These are phyloP conservation scores for Heliocybe sulcata DNA, from an alignment of 1,284 basidiomycete species.

Conservation along the genomic window DNA sequence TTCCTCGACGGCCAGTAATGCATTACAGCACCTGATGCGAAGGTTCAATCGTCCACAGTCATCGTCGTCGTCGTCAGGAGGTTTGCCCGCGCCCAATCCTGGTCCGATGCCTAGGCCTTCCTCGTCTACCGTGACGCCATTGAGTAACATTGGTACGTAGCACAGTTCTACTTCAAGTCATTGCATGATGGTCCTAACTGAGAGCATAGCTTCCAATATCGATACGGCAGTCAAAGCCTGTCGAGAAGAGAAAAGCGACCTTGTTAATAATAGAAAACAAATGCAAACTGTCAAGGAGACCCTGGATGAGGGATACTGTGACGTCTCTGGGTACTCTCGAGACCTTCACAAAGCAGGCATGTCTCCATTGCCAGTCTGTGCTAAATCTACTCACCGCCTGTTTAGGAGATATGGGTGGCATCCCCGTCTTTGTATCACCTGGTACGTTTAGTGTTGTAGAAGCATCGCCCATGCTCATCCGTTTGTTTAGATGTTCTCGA, in stretches of 20 bases:
- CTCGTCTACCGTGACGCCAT: slow-evolving; percentile 40
- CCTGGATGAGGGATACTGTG: slow-evolving; percentile 77
- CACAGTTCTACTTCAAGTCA: background rate
- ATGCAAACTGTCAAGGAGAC: slow-evolving; percentile 75
- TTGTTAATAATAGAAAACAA: slow-evolving; percentile 56
- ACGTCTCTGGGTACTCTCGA: slow-evolving; percentile 61
- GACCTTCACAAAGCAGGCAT: slow-evolving; percentile 58
- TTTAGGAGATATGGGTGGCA: slow-evolving; percentile 51
- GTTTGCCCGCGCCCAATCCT: slow-evolving; percentile 5
- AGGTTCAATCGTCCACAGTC: slow-evolving; percentile 9
- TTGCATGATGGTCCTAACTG: background rate
- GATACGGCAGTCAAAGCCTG: slow-evolving; percentile 76
- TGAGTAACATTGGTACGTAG: slow-evolving; percentile 50
- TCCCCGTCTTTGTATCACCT: slow-evolving; percentile 65
- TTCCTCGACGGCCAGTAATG: slow-evolving; percentile 11
- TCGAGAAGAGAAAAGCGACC: slow-evolving; percentile 56
- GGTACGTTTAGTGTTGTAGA: slow-evolving; percentile 33
- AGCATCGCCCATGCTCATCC: background rate
- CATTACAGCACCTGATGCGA: slow-evolving; percentile 20
- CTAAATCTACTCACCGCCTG: background rate
- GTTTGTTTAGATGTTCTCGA: background rate
- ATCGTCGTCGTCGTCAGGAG: background rate
- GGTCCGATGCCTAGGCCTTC: background rate
- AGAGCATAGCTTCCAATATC: slow-evolving; percentile 51
- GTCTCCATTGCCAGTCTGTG: slow-evolving; percentile 3